Percentiles rank a stretch among this genome's conserved stretches.
Conservation (phyloP, 139 green algal species). For the Prasinococcaceae sp. region DNA sequence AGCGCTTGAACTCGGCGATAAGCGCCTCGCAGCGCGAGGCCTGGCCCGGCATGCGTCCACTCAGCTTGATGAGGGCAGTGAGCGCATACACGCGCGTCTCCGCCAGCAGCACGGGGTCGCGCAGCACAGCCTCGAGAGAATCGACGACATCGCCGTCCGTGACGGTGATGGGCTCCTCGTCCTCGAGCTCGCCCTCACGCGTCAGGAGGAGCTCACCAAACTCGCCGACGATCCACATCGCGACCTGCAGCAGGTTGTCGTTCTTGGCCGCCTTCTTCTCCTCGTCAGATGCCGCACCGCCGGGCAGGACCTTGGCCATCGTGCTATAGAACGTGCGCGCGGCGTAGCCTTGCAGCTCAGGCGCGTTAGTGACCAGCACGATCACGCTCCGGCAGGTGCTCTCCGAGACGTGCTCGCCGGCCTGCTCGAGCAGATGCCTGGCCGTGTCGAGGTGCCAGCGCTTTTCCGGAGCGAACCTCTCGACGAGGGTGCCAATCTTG, state of each 20-base stretch:
- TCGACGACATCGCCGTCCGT: slow-evolving; percentile 40
- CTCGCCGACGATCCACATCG: slow-evolving; percentile 74
- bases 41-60: slow-evolving; percentile 39
- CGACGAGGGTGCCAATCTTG: slow-evolving; percentile 77
- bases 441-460: slow-evolving; percentile 84
- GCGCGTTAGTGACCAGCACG: slow-evolving; percentile 68
- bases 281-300: background rate
- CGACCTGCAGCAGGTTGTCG: slow-evolving; percentile 36
- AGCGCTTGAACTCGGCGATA: background rate
- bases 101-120: background rate
- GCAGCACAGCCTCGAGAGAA: slow-evolving; percentile 35
- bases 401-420: slow-evolving; percentile 42
- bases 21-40: slow-evolving; percentile 3
- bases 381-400: slow-evolving; percentile 62
- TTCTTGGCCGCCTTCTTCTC: slow-evolving; percentile 3
- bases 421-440: slow-evolving; percentile 36
- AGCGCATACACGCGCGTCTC: slow-evolving; percentile 45
- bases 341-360: slow-evolving; percentile 60
- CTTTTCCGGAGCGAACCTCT: slow-evolving; percentile 71
- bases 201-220: slow-evolving; percentile 77
- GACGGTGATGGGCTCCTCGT: slow-evolving; percentile 34
- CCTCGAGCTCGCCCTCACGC: slow-evolving; percentile 40
- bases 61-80: slow-evolving; percentile 73
- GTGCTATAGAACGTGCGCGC: slow-evolving; percentile 25
- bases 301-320: slow-evolving; percentile 5